Percentiles rank a stretch among this genome's conserved stretches.
phyloP scores from a whole-genome alignment of 345 rosid species.

The Salix purpurea region DNA sequence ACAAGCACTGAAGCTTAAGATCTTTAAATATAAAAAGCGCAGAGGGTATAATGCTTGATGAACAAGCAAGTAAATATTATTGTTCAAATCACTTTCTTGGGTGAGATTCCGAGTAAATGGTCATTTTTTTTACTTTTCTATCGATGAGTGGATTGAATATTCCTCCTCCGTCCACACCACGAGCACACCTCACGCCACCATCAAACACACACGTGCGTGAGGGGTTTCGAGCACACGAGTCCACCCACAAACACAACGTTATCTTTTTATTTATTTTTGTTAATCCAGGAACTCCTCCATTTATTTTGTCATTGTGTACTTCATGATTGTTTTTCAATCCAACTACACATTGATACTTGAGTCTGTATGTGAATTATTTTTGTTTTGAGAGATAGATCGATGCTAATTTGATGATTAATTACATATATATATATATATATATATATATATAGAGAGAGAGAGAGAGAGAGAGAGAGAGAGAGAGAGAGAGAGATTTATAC shows the following conservation, averaged over 20 bases:
- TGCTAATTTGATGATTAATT: too few species aligned
- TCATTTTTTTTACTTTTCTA: background rate
- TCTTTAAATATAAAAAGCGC: too few species aligned
- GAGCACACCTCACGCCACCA: background rate
- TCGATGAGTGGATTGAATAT: background rate
- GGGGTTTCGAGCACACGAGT: background rate
- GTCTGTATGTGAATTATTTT: too few species aligned
- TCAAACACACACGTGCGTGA: background rate
- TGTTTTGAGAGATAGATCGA: too few species aligned
- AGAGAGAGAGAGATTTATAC: too few species aligned
- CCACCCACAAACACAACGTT: background rate
- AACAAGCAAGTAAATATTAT: background rate
- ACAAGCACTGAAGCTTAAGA: too few species aligned
- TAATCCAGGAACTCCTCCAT: background rate
- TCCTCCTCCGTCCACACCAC: background rate
- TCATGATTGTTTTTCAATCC: too few species aligned
- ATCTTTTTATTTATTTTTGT: too few species aligned
- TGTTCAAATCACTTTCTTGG: background rate
- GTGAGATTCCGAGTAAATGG: background rate
- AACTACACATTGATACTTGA: fast-evolving
- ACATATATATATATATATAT: too few species aligned
- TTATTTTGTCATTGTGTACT: background rate
- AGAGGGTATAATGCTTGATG: background rate
- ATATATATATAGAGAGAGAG: too few species aligned
- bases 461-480: too few species aligned